Evolutionary conservation across 305 asterid species (phyloP).

Genomic region (Euphrasia arctica): DNA sequence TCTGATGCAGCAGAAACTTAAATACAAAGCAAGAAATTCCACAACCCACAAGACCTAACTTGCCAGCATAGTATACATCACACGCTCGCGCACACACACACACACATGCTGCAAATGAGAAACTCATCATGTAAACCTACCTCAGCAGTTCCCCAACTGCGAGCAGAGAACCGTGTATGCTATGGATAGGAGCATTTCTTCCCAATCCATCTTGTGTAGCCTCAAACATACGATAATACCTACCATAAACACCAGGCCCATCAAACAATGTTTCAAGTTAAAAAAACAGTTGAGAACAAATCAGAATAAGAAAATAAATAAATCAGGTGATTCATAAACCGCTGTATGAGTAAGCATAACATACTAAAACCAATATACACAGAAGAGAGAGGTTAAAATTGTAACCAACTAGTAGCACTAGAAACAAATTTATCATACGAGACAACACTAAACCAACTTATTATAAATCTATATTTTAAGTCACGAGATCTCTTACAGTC

Average conservation of each 20-base stretch:
- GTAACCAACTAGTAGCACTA: conserved; percentile 7
- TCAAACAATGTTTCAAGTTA: conserved; percentile 20
- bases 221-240: conserved; percentile 99
- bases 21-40: neutral
- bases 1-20: conserved; percentile 21
- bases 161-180: conserved; percentile 98
- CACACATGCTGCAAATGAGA: conserved; percentile 24
- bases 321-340: neutral
- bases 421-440: neutral
- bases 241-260: conserved; percentile 33
- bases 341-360: neutral
- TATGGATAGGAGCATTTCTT: conserved; percentile 85
- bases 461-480: too few species aligned
- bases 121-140: conserved; percentile 45
- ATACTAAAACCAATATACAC: neutral
- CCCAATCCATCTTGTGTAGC: conserved; percentile 98
- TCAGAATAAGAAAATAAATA: conserved; percentile 8
- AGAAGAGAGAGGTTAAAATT: neutral
- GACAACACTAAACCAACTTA: neutral
- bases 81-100: conserved; percentile 11
- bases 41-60: conserved; percentile 14
- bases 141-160: conserved; percentile 99
- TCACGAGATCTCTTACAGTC: too few species aligned
- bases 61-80: conserved; percentile 11
- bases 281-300: conserved; percentile 1